Conservation (phyloP, 805 yeast species). For the Candida montana region DNA sequence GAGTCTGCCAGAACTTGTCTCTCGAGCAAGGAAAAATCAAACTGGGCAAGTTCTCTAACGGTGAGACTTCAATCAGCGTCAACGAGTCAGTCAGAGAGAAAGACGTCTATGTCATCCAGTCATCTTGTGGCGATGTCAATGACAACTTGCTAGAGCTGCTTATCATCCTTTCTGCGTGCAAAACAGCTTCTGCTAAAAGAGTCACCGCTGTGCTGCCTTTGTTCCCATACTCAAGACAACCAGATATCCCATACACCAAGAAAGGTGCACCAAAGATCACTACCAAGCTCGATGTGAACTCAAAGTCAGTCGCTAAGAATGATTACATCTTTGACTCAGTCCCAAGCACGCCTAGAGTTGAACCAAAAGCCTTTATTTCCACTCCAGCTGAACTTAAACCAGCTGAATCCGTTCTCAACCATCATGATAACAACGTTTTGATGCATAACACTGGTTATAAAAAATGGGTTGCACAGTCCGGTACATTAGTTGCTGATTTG, state of each 20-base stretch:
- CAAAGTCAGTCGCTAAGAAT: constrained; percentile 16
- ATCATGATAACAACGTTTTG: constrained; percentile 13
- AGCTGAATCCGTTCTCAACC: constrained; percentile 19
- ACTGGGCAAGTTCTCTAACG: constrained; percentile 73
- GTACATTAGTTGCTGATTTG: constrained; percentile 84
- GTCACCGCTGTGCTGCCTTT: constrained; percentile 94
- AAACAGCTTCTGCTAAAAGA: constrained; percentile 95
- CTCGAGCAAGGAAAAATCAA: constrained; percentile 63
- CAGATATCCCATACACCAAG: constrained; percentile 81
- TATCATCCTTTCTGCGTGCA: constrained; percentile 89
- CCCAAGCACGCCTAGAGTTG: constrained; percentile 35
- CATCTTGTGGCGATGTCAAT: constrained; percentile 78
- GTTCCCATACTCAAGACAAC: constrained; percentile 94
- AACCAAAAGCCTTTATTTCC: constrained; percentile 6
- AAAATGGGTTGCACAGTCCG: constrained; percentile 94
- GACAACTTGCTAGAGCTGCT: constrained; percentile 94
- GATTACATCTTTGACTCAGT: constrained; percentile 43
- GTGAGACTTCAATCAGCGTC: constrained; percentile 87
- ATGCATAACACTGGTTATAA: constrained; percentile 63
- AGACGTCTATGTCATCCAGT: constrained; percentile 92
- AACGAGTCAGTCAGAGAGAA: constrained; percentile 90
- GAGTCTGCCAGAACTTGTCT: constrained; percentile 75
- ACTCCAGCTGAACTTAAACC: constrained; percentile 9
- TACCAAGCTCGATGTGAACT: background rate
- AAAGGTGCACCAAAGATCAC: constrained; percentile 57